Conservation (phyloP, 495 filamentous ascomycete genomes). For the Oleoguttula mirabilis region DNA sequence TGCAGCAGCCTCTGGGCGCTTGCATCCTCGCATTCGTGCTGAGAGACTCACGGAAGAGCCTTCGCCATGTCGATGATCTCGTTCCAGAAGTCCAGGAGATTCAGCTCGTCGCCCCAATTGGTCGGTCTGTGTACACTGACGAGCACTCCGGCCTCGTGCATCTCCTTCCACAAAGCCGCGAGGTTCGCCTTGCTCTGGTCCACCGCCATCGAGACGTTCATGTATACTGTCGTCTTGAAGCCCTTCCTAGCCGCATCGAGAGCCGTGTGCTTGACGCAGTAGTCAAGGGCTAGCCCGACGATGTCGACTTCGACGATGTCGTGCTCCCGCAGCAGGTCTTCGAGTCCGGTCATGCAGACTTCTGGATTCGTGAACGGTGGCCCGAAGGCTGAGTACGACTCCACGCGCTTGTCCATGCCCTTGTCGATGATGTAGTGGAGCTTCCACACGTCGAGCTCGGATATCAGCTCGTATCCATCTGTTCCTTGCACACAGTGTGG, state of each 20-base stretch:
- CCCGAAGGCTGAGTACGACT: constrained; percentile 88
- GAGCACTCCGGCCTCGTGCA: constrained; percentile 6
- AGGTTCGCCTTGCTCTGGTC: constrained; percentile 23
- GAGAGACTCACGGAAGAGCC: no score
- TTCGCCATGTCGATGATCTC: no score
- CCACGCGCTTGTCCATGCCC: constrained; percentile 56
- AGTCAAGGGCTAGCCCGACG: constrained; percentile 78
- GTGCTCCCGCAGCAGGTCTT: constrained; percentile 39
- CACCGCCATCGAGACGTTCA: constrained; percentile 66
- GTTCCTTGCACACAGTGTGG: constrained; percentile 73
- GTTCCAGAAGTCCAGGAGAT: no score
- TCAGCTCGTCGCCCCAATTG: no score
- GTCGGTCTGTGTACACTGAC: no score
- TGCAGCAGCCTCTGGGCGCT: no score
- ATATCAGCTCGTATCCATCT: constrained; percentile 58
- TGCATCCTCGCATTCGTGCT: no score
- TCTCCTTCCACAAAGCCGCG: background rate
- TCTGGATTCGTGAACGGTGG: constrained; percentile 54
- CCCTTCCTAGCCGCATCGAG: constrained; percentile 64
- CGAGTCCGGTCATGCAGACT: constrained; percentile 42
- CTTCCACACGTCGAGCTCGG: constrained; percentile 51
- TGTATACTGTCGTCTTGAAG: constrained; percentile 62
- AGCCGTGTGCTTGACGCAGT: constrained; percentile 74
- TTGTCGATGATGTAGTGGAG: constrained; percentile 63
- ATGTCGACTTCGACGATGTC: constrained; percentile 68